Base-by-base conservation (phyloP, 1,284 basidiomycete species). In the Cutaneotrichosporon sp. region DNA sequence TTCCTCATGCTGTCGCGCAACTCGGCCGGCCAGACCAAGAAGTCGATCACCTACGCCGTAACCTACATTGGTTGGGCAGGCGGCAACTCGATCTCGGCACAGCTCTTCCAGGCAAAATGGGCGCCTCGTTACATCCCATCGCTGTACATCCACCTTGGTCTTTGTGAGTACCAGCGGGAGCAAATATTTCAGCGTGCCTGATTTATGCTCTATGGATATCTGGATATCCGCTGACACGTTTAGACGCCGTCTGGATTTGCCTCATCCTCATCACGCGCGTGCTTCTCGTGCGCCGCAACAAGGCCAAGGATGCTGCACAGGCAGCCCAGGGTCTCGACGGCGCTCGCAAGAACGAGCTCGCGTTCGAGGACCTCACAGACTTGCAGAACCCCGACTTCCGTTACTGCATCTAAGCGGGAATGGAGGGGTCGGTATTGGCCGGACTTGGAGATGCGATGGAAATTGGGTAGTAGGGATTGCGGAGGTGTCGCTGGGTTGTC, bases 111-210 rank as follows among this genome's bases (percentile, higher is more conserved):
- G 45, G 23, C 52, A 8, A 40, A 40, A 10, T 68, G 67, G 67
- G 56, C 54, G 13, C 64, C 68, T 7, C 53, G 67, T 37, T 70
- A 69, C 58, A 36, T 63, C 34, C 55, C 55, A 55, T 55, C 60
- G 20, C 63, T 70, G 2, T 65, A 70, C 59, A 68, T 67, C 44
- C 66, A 70, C 51, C 49, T 70, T 37, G 67, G 59, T 10, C 46
- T 68, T 8, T 69, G 49, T 51, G 23, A 45, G 49, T 42, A 8
- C 23, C 23, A 15, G 22, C 4, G n/a, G 5, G 3, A 14, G 23
- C 21, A 8, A 2, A 42, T 10, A 12, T n/a, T n/a, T n/a, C n/a
- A n/a, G n/a, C n/a, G n/a, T n/a, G n/a, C n/a, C n/a, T n/a, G n/a
- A n/a, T n/a, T n/a, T n/a, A n/a, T n/a, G n/a, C n/a, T n/a, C n/a